These are phyloP conservation scores for Lathyrus sativus DNA, from an alignment of 306 rosid species.

Conservation along the genomic window DNA sequence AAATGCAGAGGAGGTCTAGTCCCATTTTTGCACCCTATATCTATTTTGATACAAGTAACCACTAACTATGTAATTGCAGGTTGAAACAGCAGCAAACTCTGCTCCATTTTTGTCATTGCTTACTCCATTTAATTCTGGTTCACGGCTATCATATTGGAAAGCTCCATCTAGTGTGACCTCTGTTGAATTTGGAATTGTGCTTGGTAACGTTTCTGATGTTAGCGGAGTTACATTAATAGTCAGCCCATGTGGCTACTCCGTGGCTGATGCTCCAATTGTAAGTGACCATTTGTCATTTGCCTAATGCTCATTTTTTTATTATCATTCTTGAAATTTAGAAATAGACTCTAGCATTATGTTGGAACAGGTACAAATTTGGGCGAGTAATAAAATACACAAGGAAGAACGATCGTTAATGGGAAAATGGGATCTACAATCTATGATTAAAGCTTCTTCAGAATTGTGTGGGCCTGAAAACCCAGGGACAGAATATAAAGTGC, in stretches of 20 bases:
- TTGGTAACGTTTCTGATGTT: constrained; percentile 83
- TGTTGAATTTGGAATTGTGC: constrained; percentile 80
- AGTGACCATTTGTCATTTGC: constrained; percentile 49
- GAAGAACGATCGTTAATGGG: constrained; percentile 93
- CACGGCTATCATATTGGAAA: constrained; percentile 77
- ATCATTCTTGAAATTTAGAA: constrained; percentile 35
- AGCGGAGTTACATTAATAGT: constrained; percentile 81
- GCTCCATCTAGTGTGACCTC: constrained; percentile 73
- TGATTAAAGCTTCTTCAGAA: constrained; percentile 68
- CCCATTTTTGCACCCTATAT: constrained; percentile 22
- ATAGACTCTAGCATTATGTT: constrained; percentile 37
- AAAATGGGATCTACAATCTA: constrained; percentile 93
- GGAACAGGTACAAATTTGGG: constrained; percentile 95
- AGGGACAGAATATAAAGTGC: constrained; percentile 54
- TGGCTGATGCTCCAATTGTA: constrained; percentile 78
- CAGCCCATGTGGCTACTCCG: constrained; percentile 96
- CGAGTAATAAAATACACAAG: constrained; percentile 83
- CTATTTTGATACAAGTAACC: constrained; percentile 28
- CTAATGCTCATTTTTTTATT: constrained; percentile 18
- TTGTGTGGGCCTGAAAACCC: constrained; percentile 70
- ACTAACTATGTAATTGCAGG: constrained; percentile 54
- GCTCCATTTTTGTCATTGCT: constrained; percentile 89
- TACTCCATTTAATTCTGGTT: constrained; percentile 71
- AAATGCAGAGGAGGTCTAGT: constrained; percentile 22
- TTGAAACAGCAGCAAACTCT: constrained; percentile 78